Evolutionary conservation across 1,139 yeast genomes (phyloP).

Genomic region (Debaryomycetaceae sp.): DNA sequence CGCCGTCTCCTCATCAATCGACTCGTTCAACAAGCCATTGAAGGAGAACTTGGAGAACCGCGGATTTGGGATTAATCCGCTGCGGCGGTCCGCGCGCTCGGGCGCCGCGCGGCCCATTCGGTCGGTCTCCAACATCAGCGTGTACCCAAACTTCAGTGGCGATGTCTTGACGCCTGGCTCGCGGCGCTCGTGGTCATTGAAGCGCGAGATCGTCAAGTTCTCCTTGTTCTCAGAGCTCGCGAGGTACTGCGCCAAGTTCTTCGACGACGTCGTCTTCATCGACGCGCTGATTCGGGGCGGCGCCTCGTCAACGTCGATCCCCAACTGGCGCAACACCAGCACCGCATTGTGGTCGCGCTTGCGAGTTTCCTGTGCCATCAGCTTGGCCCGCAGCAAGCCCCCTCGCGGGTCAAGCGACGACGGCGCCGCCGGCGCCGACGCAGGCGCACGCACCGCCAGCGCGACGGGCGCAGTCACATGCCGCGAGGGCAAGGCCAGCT

Average conservation of each 20-base stretch:
- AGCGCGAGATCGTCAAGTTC: slow-evolving; percentile 15
- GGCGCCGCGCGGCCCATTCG: slow-evolving; percentile 2
- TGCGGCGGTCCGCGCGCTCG: slow-evolving; percentile 5
- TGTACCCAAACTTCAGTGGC: slow-evolving; percentile 13
- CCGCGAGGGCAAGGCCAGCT: too few relatives aligned
- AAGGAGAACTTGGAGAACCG: slow-evolving; percentile 42
- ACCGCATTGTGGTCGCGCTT: slow-evolving; percentile 27
- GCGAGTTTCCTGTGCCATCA: slow-evolving; percentile 25
- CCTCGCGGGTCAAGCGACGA: slow-evolving; percentile 39
- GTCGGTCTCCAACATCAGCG: slow-evolving; percentile 1
- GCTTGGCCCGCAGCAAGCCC: slow-evolving; percentile 32
- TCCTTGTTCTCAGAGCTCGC: slow-evolving; percentile 15
- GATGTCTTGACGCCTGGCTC: slow-evolving; percentile 7
- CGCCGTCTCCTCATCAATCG: slow-evolving; percentile 5
- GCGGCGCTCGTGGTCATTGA: slow-evolving; percentile 14
- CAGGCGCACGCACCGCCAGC: too few relatives aligned
- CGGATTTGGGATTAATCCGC: slow-evolving; percentile 39
- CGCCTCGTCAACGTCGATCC: slow-evolving; percentile 29
- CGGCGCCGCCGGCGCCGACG: too few relatives aligned
- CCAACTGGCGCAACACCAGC: slow-evolving; percentile 40
- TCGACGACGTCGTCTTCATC: slow-evolving; percentile 44
- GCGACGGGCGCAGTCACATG: slow-evolving; percentile 17
- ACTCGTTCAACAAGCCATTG: slow-evolving; percentile 28
- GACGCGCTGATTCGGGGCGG: slow-evolving; percentile 16
- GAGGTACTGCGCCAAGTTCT: slow-evolving; percentile 34